A percentile compares a stretch with the other conserved stretches of the same genome.
These are phyloP conservation scores for Capronia epimyces DNA, from an alignment of 2,329 filamentous ascomycete genomes.

Conservation along the genomic window DNA sequence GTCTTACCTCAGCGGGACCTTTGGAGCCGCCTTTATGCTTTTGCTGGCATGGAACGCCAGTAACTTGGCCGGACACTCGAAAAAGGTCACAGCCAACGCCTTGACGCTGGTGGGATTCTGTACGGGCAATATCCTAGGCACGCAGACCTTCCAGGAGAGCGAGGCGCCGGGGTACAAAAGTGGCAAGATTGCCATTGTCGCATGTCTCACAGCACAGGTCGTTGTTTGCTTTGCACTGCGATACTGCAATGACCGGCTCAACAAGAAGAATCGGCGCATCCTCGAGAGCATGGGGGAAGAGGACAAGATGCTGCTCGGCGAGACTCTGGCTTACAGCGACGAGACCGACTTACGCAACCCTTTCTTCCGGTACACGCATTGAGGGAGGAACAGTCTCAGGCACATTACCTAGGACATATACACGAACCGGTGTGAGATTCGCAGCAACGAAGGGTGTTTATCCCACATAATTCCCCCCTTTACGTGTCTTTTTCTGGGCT, in stretches of 20 bases:
- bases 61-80: conserved; percentile 47
- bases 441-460: too few species aligned
- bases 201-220: conserved; percentile 28
- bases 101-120: conserved; percentile 42
- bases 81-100: conserved; percentile 47
- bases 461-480: too few species aligned
- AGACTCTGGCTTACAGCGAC: conserved; percentile 32
- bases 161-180: conserved; percentile 41
- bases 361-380: conserved; percentile 31
- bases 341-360: conserved; percentile 30
- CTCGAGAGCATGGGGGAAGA: conserved; percentile 31
- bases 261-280: conserved; percentile 30
- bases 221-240: conserved; percentile 32
- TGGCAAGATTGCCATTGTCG: conserved; percentile 34
- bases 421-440: too few species aligned
- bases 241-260: conserved; percentile 32
- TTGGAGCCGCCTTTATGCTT: conserved; percentile 42
- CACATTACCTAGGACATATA: too few species aligned
- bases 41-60: conserved; percentile 45
- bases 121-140: conserved; percentile 42
- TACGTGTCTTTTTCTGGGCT: too few species aligned
- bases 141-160: conserved; percentile 40
- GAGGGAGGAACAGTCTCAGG: not conserved
- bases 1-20: conserved; percentile 42
- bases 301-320: conserved; percentile 28